phyloP scores from a whole-genome alignment of 169 alveolate genomes.

The Eimeria acervulina region DNA sequence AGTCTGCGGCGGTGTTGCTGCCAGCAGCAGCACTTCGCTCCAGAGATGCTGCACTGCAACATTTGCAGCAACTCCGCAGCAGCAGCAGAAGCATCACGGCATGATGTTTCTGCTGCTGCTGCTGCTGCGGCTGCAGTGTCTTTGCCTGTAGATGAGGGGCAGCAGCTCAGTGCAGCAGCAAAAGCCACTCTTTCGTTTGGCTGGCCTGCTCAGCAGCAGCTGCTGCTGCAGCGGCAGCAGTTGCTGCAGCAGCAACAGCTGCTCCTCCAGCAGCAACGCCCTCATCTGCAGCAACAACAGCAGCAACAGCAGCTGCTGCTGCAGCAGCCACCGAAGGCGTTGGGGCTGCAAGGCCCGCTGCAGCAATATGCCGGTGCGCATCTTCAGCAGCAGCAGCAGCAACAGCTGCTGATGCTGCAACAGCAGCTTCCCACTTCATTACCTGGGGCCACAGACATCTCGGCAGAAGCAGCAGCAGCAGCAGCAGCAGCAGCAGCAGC shows the following conservation, averaged over 20 bases:
- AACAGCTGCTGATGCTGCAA: conserved; percentile 4
- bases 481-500: conserved; percentile 66
- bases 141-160: background rate
- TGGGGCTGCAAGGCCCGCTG: background rate
- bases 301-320: conserved; percentile 45
- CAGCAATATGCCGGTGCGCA: background rate
- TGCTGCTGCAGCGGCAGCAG: conserved; percentile 14
- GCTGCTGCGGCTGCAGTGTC: conserved; percentile 58
- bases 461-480: conserved; percentile 11
- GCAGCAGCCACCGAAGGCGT: background rate
- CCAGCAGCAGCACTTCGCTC: background rate
- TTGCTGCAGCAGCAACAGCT: conserved; percentile 45
- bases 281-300: background rate
- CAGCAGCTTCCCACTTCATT: background rate
- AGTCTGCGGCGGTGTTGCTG: conserved; percentile 30
- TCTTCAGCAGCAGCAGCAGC: conserved; percentile 8
- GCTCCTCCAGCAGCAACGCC: conserved; percentile 4
- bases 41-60: conserved; percentile 17
- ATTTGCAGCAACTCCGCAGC: background rate
- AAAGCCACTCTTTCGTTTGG: background rate
- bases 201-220: conserved; percentile 28
- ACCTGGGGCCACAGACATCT: background rate
- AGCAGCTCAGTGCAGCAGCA: conserved; percentile 6
- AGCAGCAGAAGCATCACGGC: conserved; percentile 22
- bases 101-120: conserved; percentile 37